phyloP scores from a whole-genome alignment of 2,329 filamentous ascomycete genomes.

The Claviceps citrina region DNA sequence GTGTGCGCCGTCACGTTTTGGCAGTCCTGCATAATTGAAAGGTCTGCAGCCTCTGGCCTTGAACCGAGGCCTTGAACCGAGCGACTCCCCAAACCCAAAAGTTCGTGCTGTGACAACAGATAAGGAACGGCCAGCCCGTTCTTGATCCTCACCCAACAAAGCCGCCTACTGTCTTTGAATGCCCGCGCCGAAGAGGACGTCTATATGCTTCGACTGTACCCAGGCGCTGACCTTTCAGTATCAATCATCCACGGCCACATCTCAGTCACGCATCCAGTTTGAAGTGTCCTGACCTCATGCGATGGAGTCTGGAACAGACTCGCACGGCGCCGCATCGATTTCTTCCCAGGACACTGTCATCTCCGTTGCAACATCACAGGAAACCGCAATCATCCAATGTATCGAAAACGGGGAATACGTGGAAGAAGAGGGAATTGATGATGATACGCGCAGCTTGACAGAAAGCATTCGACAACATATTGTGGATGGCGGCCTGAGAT shows the following conservation, averaged over 20 bases:
- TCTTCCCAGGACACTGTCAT: slow-evolving; percentile 10
- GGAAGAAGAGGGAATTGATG: slow-evolving; percentile 10
- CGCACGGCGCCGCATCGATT: not conserved
- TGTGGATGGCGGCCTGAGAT: slow-evolving; percentile 24
- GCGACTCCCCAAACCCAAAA: no score
- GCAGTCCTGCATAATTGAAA: not conserved
- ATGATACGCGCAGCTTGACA: slow-evolving; percentile 26
- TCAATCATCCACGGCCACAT: not conserved
- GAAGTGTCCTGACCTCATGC: not conserved
- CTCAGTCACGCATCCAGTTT: not conserved
- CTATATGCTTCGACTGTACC: not conserved
- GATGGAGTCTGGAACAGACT: not conserved
- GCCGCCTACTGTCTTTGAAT: not conserved
- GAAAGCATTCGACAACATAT: slow-evolving; percentile 29
- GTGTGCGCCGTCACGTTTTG: not conserved
- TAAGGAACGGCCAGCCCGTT: not conserved
- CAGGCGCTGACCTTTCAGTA: not conserved
- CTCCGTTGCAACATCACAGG: slow-evolving; percentile 17
- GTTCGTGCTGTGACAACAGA: not conserved
- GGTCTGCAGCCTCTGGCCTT: not conserved
- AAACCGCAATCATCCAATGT: slow-evolving; percentile 17
- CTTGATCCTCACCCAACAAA: not conserved
- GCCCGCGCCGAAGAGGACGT: not conserved
- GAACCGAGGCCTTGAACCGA: not conserved
- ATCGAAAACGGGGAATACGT: slow-evolving; percentile 19